These are phyloP conservation scores for Lipomyces japonicus DNA, from an alignment of 805 yeast species.

Conservation along the genomic window DNA sequence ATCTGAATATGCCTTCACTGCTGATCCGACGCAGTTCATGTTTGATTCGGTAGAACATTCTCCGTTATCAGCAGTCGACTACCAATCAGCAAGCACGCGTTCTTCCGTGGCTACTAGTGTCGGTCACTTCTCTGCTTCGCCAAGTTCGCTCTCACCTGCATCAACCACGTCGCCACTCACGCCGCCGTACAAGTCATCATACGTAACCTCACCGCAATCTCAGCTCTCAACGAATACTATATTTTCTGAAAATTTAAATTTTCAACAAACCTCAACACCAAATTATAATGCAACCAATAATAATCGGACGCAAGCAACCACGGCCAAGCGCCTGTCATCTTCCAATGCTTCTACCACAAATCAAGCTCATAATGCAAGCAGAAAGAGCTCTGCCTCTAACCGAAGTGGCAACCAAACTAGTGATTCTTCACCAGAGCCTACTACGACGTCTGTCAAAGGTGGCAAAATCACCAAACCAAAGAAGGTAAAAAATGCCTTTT, in stretches of 20 bases:
- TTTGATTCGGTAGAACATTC: neutral
- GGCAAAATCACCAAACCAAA: constrained; percentile 35
- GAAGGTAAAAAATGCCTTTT: constrained; percentile 27
- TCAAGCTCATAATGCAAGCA: constrained; percentile 17
- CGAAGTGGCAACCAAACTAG: no score
- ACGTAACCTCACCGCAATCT: constrained; percentile 16
- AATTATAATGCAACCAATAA: no score
- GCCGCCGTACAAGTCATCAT: constrained; percentile 13
- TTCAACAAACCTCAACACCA: no score
- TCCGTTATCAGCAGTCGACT: constrained; percentile 1
- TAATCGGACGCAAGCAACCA: no score
- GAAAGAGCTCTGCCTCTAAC: constrained; percentile 9
- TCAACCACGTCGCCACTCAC: constrained; percentile 15
- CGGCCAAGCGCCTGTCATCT: constrained; percentile 12
- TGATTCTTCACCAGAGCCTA: constrained; percentile 10
- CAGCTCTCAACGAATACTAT: no score
- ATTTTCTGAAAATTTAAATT: no score
- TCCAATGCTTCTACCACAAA: no score
- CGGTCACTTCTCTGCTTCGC: constrained; percentile 9
- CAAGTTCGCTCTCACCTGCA: constrained; percentile 18
- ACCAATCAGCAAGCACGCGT: constrained; percentile 2
- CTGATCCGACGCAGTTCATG: constrained; percentile 5
- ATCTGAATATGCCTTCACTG: constrained; percentile 2
- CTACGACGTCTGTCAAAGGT: constrained; percentile 14
- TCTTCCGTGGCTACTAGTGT: no score